phyloP scores from a whole-genome alignment of 805 yeast species.

The Lachancea mirantina region DNA sequence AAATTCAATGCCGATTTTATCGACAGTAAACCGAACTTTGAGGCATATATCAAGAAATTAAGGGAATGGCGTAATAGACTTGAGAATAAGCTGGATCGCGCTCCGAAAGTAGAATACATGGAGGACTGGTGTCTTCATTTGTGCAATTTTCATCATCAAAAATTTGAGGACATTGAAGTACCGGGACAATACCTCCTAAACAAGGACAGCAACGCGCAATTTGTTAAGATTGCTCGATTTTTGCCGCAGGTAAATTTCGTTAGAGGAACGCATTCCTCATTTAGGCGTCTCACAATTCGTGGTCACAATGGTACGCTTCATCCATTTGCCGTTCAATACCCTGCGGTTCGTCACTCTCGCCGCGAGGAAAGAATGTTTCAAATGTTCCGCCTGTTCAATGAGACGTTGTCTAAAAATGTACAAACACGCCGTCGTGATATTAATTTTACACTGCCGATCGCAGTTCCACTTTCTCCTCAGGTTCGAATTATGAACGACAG shows the following conservation, averaged over 20 bases:
- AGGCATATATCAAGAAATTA: conserved; percentile 72
- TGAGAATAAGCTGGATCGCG: conserved; percentile 84
- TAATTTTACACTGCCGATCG: conserved; percentile 80
- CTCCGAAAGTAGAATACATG: conserved; percentile 69
- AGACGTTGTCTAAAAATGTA: conserved; percentile 68
- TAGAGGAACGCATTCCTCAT: conserved; percentile 85
- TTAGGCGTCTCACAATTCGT: conserved; percentile 78
- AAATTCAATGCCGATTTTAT: conserved; percentile 92
- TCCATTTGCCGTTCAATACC: conserved; percentile 93
- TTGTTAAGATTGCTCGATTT: conserved; percentile 87
- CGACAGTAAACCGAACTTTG: conserved; percentile 77
- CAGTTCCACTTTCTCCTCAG: conserved; percentile 91
- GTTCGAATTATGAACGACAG: conserved; percentile 85
- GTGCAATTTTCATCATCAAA: conserved; percentile 96
- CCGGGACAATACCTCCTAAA: conserved; percentile 94
- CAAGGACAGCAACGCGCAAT: conserved; percentile 83
- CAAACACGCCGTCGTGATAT: conserved; percentile 84
- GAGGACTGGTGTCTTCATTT: conserved; percentile 92
- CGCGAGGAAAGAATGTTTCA: conserved; percentile 94
- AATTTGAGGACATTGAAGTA: conserved; percentile 93
- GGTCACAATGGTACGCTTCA: conserved; percentile 92
- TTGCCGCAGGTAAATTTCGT: conserved; percentile 82
- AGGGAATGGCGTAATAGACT: conserved; percentile 89
- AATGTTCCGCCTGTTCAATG: conserved; percentile 81
- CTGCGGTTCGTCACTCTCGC: conserved; percentile 95